Evolutionary conservation across 2,329 filamentous ascomycete genomes (phyloP).

Genomic region (Penicillium sp.): DNA sequence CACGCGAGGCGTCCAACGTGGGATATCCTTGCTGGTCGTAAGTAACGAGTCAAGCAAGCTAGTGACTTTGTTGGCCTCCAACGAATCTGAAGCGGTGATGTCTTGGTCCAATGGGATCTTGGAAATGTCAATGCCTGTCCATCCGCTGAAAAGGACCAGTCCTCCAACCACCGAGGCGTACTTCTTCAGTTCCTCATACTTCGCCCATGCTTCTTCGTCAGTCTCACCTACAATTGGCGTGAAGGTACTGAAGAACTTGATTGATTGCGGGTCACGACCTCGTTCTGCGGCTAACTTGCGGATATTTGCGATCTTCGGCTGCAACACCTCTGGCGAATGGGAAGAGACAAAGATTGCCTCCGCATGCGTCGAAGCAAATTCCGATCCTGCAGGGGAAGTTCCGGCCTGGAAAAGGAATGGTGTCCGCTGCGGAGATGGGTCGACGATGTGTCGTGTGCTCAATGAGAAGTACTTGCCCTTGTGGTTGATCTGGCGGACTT

Average conservation of each 20-base stretch:
- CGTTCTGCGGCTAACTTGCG: slow-evolving; percentile 50
- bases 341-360: slow-evolving; percentile 60
- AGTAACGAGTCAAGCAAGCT: slow-evolving; percentile 52
- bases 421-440: slow-evolving; percentile 57
- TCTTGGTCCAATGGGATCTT: slow-evolving; percentile 58
- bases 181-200: slow-evolving; percentile 51
- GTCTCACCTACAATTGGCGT: slow-evolving; percentile 51
- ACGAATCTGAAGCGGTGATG: slow-evolving; percentile 53
- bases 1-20: slow-evolving; percentile 46
- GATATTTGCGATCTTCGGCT: slow-evolving; percentile 53
- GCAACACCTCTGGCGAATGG: slow-evolving; percentile 50
- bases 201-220: slow-evolving; percentile 53
- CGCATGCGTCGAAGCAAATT: slow-evolving; percentile 57
- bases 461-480: slow-evolving; percentile 55
- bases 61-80: slow-evolving; percentile 52
- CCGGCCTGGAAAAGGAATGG: slow-evolving; percentile 60
- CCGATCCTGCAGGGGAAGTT: slow-evolving; percentile 56
- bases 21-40: slow-evolving; percentile 48
- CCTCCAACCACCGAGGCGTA: slow-evolving; percentile 55
- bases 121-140: slow-evolving; percentile 60
- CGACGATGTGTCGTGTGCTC: slow-evolving; percentile 49
- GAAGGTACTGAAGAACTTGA: slow-evolving; percentile 57
- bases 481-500: slow-evolving; percentile 61
- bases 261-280: slow-evolving; percentile 55
- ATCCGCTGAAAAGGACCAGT: slow-evolving; percentile 56